These are phyloP conservation scores for Yarrowia keelungensis DNA, from an alignment of 805 yeast species.

Conservation along the genomic window DNA sequence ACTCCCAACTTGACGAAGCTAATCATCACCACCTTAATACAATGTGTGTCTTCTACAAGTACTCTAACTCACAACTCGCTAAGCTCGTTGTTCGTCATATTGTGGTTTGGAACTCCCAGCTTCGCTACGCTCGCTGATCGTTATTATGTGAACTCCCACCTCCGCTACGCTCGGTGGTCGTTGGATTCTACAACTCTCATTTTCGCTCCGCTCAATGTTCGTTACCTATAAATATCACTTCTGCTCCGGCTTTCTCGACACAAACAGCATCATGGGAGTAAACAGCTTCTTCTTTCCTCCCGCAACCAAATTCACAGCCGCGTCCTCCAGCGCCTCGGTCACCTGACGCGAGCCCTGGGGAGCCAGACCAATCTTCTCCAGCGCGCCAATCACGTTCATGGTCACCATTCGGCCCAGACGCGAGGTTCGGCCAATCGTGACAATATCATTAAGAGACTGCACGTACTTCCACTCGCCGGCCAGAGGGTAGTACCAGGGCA, in stretches of 20 bases:
- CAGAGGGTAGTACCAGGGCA: constrained; percentile 98
- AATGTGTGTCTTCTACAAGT: no score
- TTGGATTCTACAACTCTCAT: neutral
- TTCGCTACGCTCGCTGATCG: no score
- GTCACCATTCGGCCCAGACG: constrained; percentile 85
- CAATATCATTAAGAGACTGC: constrained; percentile 76
- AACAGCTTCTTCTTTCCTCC: constrained; percentile 91
- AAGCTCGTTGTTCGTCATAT: no score
- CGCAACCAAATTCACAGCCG: constrained; percentile 91
- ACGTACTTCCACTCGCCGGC: constrained; percentile 92
- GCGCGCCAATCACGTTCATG: constrained; percentile 74
- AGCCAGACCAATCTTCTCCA: constrained; percentile 87
- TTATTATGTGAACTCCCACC: no score
- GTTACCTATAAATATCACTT: neutral
- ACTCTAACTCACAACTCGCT: no score
- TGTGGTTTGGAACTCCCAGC: no score
- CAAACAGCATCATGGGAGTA: constrained; percentile 97
- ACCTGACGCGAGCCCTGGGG: constrained; percentile 93
- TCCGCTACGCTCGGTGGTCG: no score
- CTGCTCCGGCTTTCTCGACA: constrained; percentile 77
- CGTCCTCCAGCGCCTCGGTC: constrained; percentile 92
- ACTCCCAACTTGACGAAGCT: no score
- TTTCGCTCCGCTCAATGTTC: neutral
- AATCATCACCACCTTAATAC: no score
- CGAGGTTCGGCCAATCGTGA: constrained; percentile 89